phyloP scores from a whole-genome alignment of 83 land plant species.

The Picea abies region DNA sequence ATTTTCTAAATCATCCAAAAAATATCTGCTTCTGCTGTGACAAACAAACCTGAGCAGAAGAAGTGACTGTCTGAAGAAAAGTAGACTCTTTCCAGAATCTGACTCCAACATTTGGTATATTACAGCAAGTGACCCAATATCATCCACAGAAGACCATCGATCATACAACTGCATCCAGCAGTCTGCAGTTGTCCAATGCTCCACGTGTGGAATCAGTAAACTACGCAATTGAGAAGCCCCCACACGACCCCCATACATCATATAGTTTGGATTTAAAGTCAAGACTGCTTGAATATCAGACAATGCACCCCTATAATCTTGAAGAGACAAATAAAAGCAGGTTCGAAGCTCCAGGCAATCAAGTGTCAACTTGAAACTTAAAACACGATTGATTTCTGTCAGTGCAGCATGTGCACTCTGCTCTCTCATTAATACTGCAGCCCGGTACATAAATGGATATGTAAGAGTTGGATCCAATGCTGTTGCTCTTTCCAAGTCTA shows the following conservation, averaged over 20 bases:
- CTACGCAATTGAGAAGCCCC: slow-evolving; percentile 75
- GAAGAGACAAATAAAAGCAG: slow-evolving; percentile 78
- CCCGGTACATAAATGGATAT: slow-evolving; percentile 91
- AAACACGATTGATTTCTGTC: slow-evolving; percentile 73
- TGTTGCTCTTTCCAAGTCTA: slow-evolving; percentile 84
- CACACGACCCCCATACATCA: slow-evolving; percentile 81
- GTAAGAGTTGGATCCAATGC: slow-evolving; percentile 83
- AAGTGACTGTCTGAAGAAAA: slow-evolving; percentile 93
- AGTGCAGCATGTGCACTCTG: slow-evolving; percentile 73
- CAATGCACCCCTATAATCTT: slow-evolving; percentile 73
- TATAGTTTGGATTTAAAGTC: slow-evolving; percentile 75
- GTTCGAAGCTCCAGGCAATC: slow-evolving; percentile 88
- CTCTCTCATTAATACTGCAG: slow-evolving; percentile 80
- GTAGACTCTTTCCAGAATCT: slow-evolving; percentile 87
- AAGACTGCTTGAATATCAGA: slow-evolving; percentile 89
- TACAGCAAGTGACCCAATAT: slow-evolving; percentile 93
- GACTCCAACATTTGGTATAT: slow-evolving; percentile 97
- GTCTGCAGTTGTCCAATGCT: slow-evolving; percentile 94
- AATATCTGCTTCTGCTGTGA: background rate
- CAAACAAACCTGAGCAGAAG: slow-evolving; percentile 87
- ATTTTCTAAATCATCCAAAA: background rate
- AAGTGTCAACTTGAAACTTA: slow-evolving; percentile 83
- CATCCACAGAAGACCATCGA: slow-evolving; percentile 96
- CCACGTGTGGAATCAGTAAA: slow-evolving; percentile 86
- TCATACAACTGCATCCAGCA: slow-evolving; percentile 98